These are phyloP conservation scores for Lathyrus tuberosus DNA, from an alignment of 306 rosid genomes.

Conservation along the genomic window DNA sequence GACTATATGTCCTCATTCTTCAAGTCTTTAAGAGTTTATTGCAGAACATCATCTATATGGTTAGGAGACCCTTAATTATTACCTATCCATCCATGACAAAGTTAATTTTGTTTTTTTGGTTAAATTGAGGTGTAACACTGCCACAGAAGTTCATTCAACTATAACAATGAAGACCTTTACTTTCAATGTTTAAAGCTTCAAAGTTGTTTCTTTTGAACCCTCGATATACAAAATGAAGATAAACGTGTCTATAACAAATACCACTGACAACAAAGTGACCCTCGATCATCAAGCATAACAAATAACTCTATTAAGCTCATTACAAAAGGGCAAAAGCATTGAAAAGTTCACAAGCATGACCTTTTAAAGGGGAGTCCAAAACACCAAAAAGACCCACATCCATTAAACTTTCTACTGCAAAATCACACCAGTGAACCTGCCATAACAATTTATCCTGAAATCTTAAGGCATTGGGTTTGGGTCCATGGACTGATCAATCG, in stretches of 20 bases:
- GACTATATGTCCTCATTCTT: neutral
- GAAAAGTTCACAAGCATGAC: neutral
- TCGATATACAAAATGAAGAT: neutral
- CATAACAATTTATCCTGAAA: neutral
- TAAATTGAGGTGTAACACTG: slow-evolving; percentile 1
- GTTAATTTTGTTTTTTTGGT: neutral
- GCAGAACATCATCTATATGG: neutral
- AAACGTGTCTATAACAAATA: neutral
- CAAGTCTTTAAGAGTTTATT: neutral
- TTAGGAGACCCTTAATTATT: neutral
- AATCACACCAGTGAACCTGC: neutral
- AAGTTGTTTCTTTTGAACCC: neutral
- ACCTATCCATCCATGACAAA: neutral
- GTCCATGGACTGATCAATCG: neutral
- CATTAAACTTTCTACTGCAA: neutral
- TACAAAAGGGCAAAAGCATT: too few species aligned
- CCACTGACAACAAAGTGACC: neutral
- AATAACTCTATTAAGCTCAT: neutral
- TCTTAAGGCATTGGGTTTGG: neutral
- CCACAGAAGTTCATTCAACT: neutral
- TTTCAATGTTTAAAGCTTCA: neutral
- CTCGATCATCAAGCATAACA: neutral
- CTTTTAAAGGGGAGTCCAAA: neutral
- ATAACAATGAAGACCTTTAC: neutral
- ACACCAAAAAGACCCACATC: neutral